Conservation (phyloP, 1,284 basidiomycete species). For the Apiotrichum brassicae region DNA sequence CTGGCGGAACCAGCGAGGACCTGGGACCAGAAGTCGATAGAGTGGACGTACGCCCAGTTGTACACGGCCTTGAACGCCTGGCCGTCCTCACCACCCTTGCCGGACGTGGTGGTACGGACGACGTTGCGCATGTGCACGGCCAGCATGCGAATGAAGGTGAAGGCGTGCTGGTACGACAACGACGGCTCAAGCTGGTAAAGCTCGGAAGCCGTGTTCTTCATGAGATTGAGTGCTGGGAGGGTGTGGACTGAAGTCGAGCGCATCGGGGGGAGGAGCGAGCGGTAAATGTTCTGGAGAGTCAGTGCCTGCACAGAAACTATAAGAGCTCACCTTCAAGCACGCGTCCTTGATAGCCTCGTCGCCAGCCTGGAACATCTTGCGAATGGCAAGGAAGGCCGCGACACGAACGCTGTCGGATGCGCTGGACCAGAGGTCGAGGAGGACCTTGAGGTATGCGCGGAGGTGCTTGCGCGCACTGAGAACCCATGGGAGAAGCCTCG, state of each 20-base stretch:
- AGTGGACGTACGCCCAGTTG: conserved; percentile 98
- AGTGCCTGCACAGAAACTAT: not conserved
- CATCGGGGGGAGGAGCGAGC: conserved; percentile 69
- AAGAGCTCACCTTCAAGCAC: conserved; percentile 66
- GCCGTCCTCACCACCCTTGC: conserved; percentile 48
- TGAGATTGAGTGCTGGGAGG: conserved; percentile 87
- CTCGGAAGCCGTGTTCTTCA: conserved; percentile 97
- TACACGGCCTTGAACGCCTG: conserved; percentile 88
- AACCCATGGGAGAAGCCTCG: conserved; percentile 80
- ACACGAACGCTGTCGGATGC: conserved; percentile 78
- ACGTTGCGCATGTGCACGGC: conserved; percentile 81
- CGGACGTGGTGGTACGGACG: conserved; percentile 29
- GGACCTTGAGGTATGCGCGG: conserved; percentile 77
- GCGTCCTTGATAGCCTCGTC: conserved; percentile 79
- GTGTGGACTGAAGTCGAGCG: conserved; percentile 76
- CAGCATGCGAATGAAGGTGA: conserved; percentile 92
- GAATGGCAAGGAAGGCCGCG: conserved; percentile 78
- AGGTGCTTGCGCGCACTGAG: conserved; percentile 74
- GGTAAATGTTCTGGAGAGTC: conserved; percentile 51
- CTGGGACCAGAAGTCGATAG: conserved; percentile 91
- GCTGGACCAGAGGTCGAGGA: conserved; percentile 74
- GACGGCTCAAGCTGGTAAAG: conserved; percentile 67
- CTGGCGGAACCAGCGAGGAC: conserved; percentile 78
- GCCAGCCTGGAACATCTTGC: conserved; percentile 69
- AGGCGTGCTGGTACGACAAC: conserved; percentile 79